Percentiles rank a stretch among this genome's conserved stretches.
Conservation (phyloP, 2,329 filamentous ascomycete genomes). For the Sclerotinia glacialis region DNA sequence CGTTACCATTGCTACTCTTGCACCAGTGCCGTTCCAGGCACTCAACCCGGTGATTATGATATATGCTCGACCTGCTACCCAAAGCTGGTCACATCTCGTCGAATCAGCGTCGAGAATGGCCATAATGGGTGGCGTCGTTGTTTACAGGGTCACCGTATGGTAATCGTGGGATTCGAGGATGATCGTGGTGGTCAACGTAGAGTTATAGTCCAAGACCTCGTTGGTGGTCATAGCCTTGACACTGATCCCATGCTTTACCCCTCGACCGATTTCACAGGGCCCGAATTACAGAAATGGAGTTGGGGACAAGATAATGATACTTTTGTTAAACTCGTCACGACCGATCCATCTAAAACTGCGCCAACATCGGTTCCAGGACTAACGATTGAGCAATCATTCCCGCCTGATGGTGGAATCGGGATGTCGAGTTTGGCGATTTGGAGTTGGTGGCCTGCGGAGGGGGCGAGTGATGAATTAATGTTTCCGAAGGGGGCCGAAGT, state of each 20-base stretch:
- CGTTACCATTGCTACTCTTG: conserved; percentile 81
- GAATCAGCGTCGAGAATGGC: conserved; percentile 73
- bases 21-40: conserved; percentile 51
- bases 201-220: conserved; percentile 66
- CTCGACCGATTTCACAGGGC: conserved; percentile 31
- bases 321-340: conserved; percentile 49
- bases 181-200: conserved; percentile 64
- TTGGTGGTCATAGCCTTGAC: conserved; percentile 71
- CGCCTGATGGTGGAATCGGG: conserved; percentile 73
- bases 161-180: conserved; percentile 72
- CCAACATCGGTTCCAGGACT: conserved; percentile 32
- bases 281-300: conserved; percentile 49
- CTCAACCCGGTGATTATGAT: conserved; percentile 73
- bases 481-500: conserved; percentile 85
- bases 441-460: conserved; percentile 71
- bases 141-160: conserved; percentile 78
- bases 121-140: conserved; percentile 81
- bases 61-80: conserved; percentile 78
- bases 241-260: conserved; percentile 45
- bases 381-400: conserved; percentile 48
- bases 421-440: conserved; percentile 63
- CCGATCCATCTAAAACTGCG: conserved; percentile 48
- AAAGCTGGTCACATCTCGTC: conserved; percentile 58
- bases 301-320: conserved; percentile 46
- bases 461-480: conserved; percentile 67